Evolutionary conservation across 306 rosid species (phyloP).

Genomic region (Canavalia gladiata): DNA sequence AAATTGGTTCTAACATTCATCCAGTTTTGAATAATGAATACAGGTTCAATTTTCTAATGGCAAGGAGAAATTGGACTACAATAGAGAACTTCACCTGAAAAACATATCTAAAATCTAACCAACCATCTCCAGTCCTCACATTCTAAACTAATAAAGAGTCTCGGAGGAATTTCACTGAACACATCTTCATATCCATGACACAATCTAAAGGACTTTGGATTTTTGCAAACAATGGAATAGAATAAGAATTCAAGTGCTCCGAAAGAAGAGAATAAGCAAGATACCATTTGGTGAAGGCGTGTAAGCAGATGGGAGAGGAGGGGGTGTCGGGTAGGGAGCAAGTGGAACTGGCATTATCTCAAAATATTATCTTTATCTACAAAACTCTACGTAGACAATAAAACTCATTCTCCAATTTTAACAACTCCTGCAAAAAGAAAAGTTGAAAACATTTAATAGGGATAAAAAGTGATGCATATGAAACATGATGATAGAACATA

Average conservation of each 20-base stretch:
- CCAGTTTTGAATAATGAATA: neutral
- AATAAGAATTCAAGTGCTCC: neutral
- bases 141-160: constrained; percentile 3
- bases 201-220: neutral
- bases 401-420: constrained; percentile 51
- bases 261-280: constrained; percentile 34
- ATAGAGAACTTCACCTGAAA: neutral
- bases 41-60: constrained; percentile 14
- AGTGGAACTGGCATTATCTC: constrained; percentile 94
- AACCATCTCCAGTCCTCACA: constrained; percentile 18
- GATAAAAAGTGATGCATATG: constrained; percentile 12
- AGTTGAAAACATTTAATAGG: constrained; percentile 4
- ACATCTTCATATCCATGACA: neutral
- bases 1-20: constrained; percentile 16
- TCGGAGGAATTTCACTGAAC: neutral
- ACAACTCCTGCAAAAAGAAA: constrained; percentile 49
- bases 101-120: neutral
- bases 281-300: constrained; percentile 74
- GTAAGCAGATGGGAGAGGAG: constrained; percentile 57
- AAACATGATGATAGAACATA: neutral
- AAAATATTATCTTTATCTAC: constrained; percentile 46
- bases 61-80: constrained; percentile 29
- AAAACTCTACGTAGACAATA: constrained; percentile 50
- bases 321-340: constrained; percentile 85
- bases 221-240: neutral